phyloP scores from a whole-genome alignment of 768 basidiomycete species.

The Pleurotus cornucopiae region DNA sequence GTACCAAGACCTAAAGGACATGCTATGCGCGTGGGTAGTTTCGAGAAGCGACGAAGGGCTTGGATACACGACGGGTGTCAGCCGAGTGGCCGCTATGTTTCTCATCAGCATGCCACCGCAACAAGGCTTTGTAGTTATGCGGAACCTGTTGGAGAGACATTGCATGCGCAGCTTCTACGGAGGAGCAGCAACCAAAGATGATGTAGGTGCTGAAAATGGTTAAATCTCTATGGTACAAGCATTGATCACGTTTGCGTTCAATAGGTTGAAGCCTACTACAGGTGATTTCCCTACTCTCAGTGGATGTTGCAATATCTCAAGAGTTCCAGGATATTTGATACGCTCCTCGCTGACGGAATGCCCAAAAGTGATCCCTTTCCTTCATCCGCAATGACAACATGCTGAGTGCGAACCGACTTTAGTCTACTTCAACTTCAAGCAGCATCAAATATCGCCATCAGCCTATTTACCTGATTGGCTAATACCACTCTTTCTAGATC shows the following conservation, averaged over 20 bases:
- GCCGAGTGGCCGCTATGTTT: constrained; percentile 83
- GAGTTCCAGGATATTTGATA: constrained; percentile 77
- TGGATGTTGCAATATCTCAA: constrained; percentile 6
- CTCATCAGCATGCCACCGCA: constrained; percentile 75
- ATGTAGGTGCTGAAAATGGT: constrained; percentile 49
- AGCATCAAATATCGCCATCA: constrained; percentile 83
- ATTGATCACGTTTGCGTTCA: constrained; percentile 19
- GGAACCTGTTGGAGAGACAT: constrained; percentile 82
- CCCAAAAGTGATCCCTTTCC: constrained; percentile 65
- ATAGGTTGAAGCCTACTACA: constrained; percentile 88
- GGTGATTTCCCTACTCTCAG: constrained; percentile 38
- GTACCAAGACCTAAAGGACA: constrained; percentile 76
- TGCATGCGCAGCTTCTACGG: constrained; percentile 85
- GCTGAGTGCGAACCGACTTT: constrained; percentile 6
- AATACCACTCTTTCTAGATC: constrained; percentile 73
- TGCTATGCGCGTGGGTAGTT: constrained; percentile 87
- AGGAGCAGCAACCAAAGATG: constrained; percentile 62
- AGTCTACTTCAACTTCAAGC: constrained; percentile 96
- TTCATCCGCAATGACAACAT: neutral
- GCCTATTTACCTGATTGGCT: constrained; percentile 86
- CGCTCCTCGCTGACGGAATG: constrained; percentile 87
- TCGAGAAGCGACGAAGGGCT: constrained; percentile 80
- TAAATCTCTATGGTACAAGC: neutral
- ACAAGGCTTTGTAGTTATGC: constrained; percentile 77
- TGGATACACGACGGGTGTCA: constrained; percentile 63